Evolutionary conservation across 1,284 basidiomycete genomes (phyloP).

Genomic region (Sanghuangporus sanghuang): DNA sequence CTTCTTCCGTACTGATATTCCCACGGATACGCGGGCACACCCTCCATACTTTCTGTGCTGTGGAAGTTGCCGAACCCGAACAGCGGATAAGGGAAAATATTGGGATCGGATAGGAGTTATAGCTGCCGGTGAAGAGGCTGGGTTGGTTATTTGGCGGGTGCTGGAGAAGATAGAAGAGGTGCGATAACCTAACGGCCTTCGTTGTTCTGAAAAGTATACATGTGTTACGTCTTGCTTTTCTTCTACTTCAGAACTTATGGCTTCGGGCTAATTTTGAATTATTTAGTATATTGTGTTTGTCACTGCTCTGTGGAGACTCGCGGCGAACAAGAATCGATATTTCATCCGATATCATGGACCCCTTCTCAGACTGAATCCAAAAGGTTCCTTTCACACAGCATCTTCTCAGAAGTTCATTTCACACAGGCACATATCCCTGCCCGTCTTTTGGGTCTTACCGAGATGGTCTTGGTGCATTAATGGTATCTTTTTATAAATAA

Average conservation of each 20-base stretch:
- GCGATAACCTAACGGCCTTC: neutral
- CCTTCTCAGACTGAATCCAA: neutral
- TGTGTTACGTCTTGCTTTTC: neutral
- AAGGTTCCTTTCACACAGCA: neutral
- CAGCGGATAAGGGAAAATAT: constrained; percentile 47
- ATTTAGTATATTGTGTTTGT: neutral
- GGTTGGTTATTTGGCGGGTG: constrained; percentile 76
- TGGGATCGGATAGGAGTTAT: constrained; percentile 80
- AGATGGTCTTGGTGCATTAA: too few species aligned
- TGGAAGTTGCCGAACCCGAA: constrained; percentile 55
- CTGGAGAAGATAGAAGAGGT: constrained; percentile 19
- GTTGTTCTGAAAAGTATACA: neutral
- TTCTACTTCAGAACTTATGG: too few species aligned
- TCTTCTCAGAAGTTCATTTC: neutral
- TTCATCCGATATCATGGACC: too few species aligned
- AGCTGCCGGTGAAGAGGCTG: constrained; percentile 82
- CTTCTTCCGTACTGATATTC: constrained; percentile 54
- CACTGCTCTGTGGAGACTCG: too few species aligned
- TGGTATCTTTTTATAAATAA: too few species aligned
- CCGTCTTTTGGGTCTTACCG: too few species aligned
- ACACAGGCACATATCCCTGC: too few species aligned
- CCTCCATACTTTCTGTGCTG: constrained; percentile 56
- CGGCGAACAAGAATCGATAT: too few species aligned
- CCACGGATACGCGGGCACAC: constrained; percentile 71
- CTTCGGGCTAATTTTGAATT: neutral